These are phyloP conservation scores for Penicillium atrosanguineum DNA, from an alignment of 495 filamentous ascomycete species.

Conservation along the genomic window DNA sequence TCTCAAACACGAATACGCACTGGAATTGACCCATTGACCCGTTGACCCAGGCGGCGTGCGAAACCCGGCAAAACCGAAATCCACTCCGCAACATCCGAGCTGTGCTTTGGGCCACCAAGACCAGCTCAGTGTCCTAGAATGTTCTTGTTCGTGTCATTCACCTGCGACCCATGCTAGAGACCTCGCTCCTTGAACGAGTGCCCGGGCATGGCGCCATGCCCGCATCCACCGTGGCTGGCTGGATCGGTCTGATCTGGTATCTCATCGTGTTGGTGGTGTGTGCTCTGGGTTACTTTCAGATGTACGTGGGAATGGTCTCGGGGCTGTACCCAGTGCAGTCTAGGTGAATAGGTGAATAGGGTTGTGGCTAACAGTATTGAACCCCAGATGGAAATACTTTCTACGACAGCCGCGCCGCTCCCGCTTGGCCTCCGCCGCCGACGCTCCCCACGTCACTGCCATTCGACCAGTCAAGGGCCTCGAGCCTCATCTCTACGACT, in stretches of 20 bases:
- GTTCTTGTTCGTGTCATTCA: conserved; percentile 14
- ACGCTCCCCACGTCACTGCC: conserved; percentile 79
- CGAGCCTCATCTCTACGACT: conserved; percentile 87
- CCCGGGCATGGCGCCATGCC: conserved; percentile 36
- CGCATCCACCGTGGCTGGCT: conserved; percentile 38
- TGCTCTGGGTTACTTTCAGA: conserved; percentile 55
- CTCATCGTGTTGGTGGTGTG: conserved; percentile 53
- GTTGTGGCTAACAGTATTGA: conserved; percentile 7
- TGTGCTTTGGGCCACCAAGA: background rate
- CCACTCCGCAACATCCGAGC: background rate
- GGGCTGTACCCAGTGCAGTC: background rate
- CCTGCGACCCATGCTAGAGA: conserved; percentile 37
- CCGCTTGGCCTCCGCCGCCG: conserved; percentile 22
- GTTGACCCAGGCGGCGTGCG: background rate
- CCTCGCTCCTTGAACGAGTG: conserved; percentile 25
- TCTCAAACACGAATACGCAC: background rate
- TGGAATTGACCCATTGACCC: no score
- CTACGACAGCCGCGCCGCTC: conserved; percentile 36
- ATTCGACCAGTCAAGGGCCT: conserved; percentile 93
- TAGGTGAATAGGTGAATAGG: background rate
- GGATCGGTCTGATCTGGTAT: conserved; percentile 60
- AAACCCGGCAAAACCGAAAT: background rate
- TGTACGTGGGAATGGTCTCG: conserved; percentile 40
- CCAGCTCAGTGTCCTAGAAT: conserved; percentile 26
- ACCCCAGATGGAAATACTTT: conserved; percentile 45